Percentiles rank a stretch among this genome's conserved stretches.
phyloP scores from a whole-genome alignment of 305 asterid species.

The Fraxinus latifolia region DNA sequence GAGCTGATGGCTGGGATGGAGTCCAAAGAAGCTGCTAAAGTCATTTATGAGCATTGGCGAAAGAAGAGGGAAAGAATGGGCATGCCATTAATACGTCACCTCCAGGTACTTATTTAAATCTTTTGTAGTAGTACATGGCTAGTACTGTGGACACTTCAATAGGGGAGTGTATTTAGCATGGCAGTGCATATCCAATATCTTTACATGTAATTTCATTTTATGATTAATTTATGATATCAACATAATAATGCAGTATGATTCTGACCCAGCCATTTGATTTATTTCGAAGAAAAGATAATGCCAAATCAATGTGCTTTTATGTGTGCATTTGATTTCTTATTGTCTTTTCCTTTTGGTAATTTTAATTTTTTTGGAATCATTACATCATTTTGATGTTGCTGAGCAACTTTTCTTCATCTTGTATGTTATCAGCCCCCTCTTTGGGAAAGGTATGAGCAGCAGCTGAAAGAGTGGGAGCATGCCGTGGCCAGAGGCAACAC shows the following conservation, averaged over 20 bases:
- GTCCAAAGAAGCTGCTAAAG: conserved; percentile 49
- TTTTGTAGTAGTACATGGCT: neutral
- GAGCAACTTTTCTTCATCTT: conserved; percentile 12
- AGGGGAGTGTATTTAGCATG: neutral
- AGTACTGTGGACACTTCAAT: neutral
- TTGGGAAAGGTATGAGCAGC: conserved; percentile 85
- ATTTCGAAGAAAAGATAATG: neutral
- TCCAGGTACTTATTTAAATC: conserved; percentile 57
- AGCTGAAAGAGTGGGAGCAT: conserved; percentile 83
- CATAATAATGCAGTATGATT: neutral
- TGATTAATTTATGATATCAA: neutral
- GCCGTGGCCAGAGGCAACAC: conserved; percentile 45
- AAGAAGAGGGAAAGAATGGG: conserved; percentile 70
- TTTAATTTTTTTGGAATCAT: neutral
- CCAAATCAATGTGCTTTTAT: neutral
- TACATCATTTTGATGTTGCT: conserved; percentile 8
- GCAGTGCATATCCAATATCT: neutral
- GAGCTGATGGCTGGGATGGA: conserved; percentile 53
- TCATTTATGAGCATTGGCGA: conserved; percentile 71
- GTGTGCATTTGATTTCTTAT: neutral
- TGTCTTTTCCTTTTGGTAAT: neutral
- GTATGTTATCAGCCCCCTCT: conserved; percentile 72
- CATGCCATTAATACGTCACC: conserved; percentile 85
- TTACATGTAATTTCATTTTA: neutral
- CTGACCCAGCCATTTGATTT: neutral